Percentiles rank a stretch among this genome's conserved stretches.
Evolutionary conservation across 805 yeast species (phyloP).

Genomic region (Diddensiella transvaalensis): DNA sequence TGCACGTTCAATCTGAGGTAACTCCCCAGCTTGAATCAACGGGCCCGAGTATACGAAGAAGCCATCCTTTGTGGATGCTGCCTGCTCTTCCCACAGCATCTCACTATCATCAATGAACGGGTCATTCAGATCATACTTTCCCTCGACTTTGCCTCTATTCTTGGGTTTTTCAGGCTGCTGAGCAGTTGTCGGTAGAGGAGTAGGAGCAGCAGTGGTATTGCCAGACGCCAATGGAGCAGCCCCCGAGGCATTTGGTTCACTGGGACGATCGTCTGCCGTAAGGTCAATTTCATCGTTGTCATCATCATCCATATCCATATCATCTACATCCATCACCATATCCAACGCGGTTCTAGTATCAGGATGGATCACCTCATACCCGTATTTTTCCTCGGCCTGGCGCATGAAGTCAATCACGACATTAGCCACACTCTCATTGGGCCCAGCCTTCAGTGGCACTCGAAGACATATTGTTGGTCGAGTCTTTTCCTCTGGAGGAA

Average conservation of each 20-base stretch:
- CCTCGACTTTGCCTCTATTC: constrained; percentile 68
- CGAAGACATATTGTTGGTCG: constrained; percentile 17
- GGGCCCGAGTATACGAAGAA: constrained; percentile 96
- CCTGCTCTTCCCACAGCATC: constrained; percentile 85
- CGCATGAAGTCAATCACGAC: constrained; percentile 68
- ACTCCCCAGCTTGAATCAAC: constrained; percentile 41
- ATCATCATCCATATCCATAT: constrained; percentile 46
- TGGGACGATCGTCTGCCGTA: constrained; percentile 2
- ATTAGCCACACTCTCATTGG: constrained; percentile 25
- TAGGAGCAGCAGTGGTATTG: constrained; percentile 2
- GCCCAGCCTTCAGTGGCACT: constrained; percentile 15
- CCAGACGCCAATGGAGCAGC: constrained; percentile 12
- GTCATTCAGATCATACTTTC: constrained; percentile 87
- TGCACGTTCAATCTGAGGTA: constrained; percentile 44
- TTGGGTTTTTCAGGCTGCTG: constrained; percentile 38
- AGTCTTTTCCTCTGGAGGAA: background rate
- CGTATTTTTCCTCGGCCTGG: constrained; percentile 79
- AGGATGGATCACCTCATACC: constrained; percentile 70
- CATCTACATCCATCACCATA: constrained; percentile 48
- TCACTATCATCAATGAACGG: constrained; percentile 97
- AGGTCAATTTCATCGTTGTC: constrained; percentile 28
- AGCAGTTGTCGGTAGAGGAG: constrained; percentile 18
- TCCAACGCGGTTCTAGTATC: constrained; percentile 49
- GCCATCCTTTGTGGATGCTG: constrained; percentile 90
- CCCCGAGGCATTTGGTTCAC: constrained; percentile 2